Evolutionary conservation across 176 grass and related monocot genomes (phyloP), one percentile per base, ranked within the genome.

Genomic region (Carex littledalei): DNA sequence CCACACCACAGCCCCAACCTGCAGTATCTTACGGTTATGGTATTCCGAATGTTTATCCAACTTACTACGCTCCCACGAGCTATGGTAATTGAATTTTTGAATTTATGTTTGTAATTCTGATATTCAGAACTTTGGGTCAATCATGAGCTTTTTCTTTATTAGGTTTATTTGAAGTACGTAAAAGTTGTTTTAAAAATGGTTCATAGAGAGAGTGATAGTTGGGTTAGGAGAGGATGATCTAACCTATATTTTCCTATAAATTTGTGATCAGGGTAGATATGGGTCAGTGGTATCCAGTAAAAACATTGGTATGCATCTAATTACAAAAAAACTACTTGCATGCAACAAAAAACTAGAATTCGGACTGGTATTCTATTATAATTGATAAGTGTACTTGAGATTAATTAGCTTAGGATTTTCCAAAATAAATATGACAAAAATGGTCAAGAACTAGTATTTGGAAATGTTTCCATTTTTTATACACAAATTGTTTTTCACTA

Each of bases 61-160:
- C 79, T 63, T 91, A 90, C 54, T 76, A 79, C 18, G 49, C 67
- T 3, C 68, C 82, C 8, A 83, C 91, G 47, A 50, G 82, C 16
- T 98, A 87, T 80, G 73, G 74, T 78, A 78, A 78, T 47, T 78
- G 24, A 78, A 32, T 50, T 56, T 78, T 54, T 31, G 22, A 56
- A 78, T 54, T 77, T 54, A 11, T 29, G 13, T 77, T 53, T 76
- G 20, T 52, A 54, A 22, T 52, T 6, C 57, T 84, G 86, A 90
- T 97, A 86, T 45, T 67, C 9, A 26, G 2, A 39, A 81, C 6
- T 56, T 78, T 78, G 74, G 74, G 52, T 70, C 34, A 29, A 6
- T 55, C 5, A 4, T 29, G 10, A 13, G 21, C 1, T 77, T 77
- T 54, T 29, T 55, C 12, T 32, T 32, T 77, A 55, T 55, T 55